A percentile compares a stretch with the other conserved stretches of the same genome.
phyloP scores from a whole-genome alignment of 305 asterid species.

The Stenogyne calaminthoides region DNA sequence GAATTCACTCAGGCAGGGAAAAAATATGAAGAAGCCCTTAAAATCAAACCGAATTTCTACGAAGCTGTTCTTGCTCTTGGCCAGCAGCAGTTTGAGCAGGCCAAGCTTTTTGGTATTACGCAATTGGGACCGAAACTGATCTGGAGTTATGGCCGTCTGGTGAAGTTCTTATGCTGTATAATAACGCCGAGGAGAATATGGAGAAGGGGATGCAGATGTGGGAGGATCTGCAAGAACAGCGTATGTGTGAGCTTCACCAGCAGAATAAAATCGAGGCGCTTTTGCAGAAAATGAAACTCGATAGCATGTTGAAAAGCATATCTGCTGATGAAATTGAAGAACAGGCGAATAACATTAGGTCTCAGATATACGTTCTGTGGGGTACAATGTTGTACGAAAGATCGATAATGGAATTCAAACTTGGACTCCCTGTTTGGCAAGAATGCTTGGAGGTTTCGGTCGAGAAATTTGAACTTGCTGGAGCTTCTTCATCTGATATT shows the following conservation, averaged over 20 bases:
- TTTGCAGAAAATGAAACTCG: slow-evolving; percentile 64
- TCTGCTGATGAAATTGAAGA: slow-evolving; percentile 69
- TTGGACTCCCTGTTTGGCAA: slow-evolving; percentile 86
- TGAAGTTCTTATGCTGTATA: slow-evolving; percentile 79
- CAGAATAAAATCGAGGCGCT: slow-evolving; percentile 41
- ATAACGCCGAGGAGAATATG: slow-evolving; percentile 84
- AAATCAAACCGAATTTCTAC: slow-evolving; percentile 69
- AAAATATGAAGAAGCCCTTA: slow-evolving; percentile 73
- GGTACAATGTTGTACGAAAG: no score
- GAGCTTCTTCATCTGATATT: slow-evolving; percentile 86
- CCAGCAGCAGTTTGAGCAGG: no score
- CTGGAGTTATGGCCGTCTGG: slow-evolving; percentile 68
- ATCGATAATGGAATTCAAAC: slow-evolving; percentile 86
- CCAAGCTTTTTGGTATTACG: slow-evolving; percentile 92
- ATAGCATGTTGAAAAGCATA: slow-evolving; percentile 49
- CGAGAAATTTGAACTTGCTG: slow-evolving; percentile 89
- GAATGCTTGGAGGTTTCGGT: slow-evolving; percentile 82
- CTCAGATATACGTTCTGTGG: slow-evolving; percentile 86
- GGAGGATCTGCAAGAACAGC: slow-evolving; percentile 68
- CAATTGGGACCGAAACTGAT: slow-evolving; percentile 52
- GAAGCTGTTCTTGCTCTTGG: slow-evolving; percentile 84
- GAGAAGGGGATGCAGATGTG: slow-evolving; percentile 88
- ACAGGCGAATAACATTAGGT: slow-evolving; percentile 70
- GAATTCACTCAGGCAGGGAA: slow-evolving; percentile 72
- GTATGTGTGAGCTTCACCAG: slow-evolving; percentile 46